Evolutionary conservation across 805 yeast species (phyloP).

Genomic region (Nakazawaea ishiwadae): DNA sequence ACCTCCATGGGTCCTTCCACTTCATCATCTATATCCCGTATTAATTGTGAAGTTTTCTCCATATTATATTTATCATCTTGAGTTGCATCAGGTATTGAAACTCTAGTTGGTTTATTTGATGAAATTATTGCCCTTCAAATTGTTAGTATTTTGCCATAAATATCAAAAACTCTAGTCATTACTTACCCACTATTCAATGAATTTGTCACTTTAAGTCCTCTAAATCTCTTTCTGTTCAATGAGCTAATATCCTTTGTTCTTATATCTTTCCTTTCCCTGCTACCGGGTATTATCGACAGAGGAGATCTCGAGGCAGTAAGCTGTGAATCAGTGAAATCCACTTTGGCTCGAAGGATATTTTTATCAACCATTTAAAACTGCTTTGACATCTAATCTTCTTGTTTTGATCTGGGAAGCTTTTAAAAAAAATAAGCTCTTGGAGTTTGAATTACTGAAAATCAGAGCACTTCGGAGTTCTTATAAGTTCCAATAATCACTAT

Average conservation of each 20-base stretch:
- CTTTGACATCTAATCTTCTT: too few relatives aligned
- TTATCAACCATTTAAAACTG: slow-evolving; percentile 1
- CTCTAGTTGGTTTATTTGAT: not conserved
- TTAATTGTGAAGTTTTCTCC: not conserved
- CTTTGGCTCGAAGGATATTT: slow-evolving; percentile 2
- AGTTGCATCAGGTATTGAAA: not conserved
- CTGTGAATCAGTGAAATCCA: slow-evolving; percentile 4
- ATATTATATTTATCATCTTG: slow-evolving; percentile 1
- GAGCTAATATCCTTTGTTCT: not conserved
- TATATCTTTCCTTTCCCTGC: not conserved
- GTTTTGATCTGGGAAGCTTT: too few relatives aligned
- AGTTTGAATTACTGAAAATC: too few relatives aligned
- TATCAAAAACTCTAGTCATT: too few relatives aligned
- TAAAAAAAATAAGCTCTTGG: too few relatives aligned
- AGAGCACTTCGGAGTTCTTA: too few relatives aligned
- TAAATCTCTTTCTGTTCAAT: not conserved
- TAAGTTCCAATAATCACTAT: too few relatives aligned
- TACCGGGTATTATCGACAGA: not conserved
- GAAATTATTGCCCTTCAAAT: slow-evolving; percentile 1
- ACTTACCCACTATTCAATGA: slow-evolving; percentile 6
- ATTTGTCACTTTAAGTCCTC: slow-evolving; percentile 3
- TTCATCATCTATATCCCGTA: not conserved
- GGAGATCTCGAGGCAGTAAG: slow-evolving; percentile 1
- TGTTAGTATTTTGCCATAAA: slow-evolving; percentile 1
- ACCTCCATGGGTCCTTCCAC: not conserved